phyloP scores from a whole-genome alignment of 805 yeast genomes.

The Teunomyces aglyptinius region DNA sequence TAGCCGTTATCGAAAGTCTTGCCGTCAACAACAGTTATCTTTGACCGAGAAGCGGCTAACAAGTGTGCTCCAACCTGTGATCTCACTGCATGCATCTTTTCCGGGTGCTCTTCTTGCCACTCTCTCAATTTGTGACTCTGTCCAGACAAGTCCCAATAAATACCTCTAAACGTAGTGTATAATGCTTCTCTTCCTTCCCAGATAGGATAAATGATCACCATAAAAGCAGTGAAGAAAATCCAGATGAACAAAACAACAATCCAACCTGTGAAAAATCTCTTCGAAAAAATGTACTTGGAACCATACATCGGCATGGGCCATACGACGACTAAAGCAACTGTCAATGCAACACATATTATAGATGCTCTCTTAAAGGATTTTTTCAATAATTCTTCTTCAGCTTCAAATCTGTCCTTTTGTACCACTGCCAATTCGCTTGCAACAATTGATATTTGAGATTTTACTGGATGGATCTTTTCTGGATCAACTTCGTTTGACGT shows the following conservation, averaged over 20 bases:
- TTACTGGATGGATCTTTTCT: conserved; percentile 32
- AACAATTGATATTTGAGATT: conserved; percentile 37
- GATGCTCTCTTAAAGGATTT: conserved; percentile 63
- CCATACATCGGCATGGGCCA: conserved; percentile 99
- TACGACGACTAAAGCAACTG: conserved; percentile 61
- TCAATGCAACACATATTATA: conserved; percentile 56
- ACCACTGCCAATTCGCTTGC: conserved; percentile 36
- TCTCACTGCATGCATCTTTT: conserved; percentile 69
- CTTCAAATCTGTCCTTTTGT: conserved; percentile 28
- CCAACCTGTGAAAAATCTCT: conserved; percentile 86
- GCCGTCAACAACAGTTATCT: conserved; percentile 25
- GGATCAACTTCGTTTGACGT: conserved; percentile 10
- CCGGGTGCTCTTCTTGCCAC: conserved; percentile 78
- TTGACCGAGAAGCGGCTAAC: conserved; percentile 14
- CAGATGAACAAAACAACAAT: conserved; percentile 77
- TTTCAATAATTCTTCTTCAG: conserved; percentile 51
- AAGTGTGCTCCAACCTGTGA: conserved; percentile 52
- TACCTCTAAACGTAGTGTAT: conserved; percentile 64
- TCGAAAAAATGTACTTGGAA: conserved; percentile 68
- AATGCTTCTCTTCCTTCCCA: conserved; percentile 73
- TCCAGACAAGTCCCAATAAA: conserved; percentile 83
- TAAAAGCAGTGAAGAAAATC: conserved; percentile 65
- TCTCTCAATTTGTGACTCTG: conserved; percentile 67
- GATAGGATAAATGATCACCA: conserved; percentile 68
- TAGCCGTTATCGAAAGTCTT: conserved; percentile 17